phyloP scores from a whole-genome alignment of 1,139 yeast species.

The Magnusiomyces sp. region DNA sequence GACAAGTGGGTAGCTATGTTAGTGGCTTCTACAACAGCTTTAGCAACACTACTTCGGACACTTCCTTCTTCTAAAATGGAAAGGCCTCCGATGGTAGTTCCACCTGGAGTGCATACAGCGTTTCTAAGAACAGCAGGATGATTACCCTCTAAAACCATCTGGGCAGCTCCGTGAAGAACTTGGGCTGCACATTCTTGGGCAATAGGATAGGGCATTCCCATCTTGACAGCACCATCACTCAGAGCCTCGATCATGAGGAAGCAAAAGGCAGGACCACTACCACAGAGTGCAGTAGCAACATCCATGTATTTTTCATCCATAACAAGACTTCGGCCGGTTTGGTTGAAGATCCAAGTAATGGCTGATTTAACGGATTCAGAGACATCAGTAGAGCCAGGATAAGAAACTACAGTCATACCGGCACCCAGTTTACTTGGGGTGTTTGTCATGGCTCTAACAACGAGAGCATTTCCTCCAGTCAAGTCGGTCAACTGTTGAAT shows the following conservation, averaged over 20 bases:
- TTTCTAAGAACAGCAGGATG: conserved; percentile 90
- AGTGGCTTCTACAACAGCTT: conserved; percentile 88
- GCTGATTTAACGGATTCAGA: conserved; percentile 49
- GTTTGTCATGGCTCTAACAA: conserved; percentile 95
- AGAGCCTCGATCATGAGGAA: conserved; percentile 83
- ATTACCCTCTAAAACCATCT: conserved; percentile 67
- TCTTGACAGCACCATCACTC: conserved; percentile 88
- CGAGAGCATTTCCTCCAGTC: conserved; percentile 37
- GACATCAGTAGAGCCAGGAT: conserved; percentile 22
- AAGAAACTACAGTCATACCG: conserved; percentile 81
- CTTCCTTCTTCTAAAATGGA: conserved; percentile 88
- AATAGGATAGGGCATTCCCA: conserved; percentile 85
- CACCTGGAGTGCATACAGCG: conserved; percentile 95
- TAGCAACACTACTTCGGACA: conserved; percentile 76
- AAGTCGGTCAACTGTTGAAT: conserved; percentile 53
- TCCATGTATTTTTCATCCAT: conserved; percentile 77
- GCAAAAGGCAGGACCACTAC: conserved; percentile 95
- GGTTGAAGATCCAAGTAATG: conserved; percentile 53
- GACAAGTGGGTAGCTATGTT: conserved; percentile 73
- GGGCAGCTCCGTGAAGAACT: conserved; percentile 93
- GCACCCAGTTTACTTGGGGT: conserved; percentile 87
- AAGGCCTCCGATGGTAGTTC: conserved; percentile 94
- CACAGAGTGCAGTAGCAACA: conserved; percentile 90
- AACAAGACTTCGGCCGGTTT: conserved; percentile 39
- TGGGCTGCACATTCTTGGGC: conserved; percentile 90